Conservation (phyloP, 352 stramenopile species). For the Phytophthora foliorum region DNA sequence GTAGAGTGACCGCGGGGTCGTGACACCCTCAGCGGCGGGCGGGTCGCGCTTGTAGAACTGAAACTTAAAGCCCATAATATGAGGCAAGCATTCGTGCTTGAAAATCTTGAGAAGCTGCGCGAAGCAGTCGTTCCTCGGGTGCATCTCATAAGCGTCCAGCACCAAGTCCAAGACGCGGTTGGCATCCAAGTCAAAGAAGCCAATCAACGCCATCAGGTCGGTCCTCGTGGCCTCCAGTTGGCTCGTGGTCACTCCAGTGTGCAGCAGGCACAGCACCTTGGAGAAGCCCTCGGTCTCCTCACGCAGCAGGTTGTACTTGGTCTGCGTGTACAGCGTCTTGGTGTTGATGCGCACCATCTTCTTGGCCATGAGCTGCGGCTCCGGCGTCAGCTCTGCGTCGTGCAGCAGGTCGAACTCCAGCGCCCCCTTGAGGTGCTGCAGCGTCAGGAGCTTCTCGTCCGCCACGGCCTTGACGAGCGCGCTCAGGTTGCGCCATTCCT, state of each 20-base stretch:
- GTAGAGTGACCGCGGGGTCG: conserved; percentile 82
- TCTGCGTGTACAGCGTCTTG: conserved; percentile 94
- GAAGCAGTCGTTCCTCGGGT: conserved; percentile 85
- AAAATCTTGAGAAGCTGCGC: conserved; percentile 76
- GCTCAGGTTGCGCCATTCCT: conserved; percentile 77
- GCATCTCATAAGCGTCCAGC: conserved; percentile 94
- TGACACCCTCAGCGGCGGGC: conserved; percentile 39
- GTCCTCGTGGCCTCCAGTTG: conserved; percentile 77
- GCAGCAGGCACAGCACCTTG: conserved; percentile 91
- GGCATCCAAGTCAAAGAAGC: conserved; percentile 96
- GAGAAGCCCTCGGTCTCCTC: conserved; percentile 98
- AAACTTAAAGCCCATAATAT: conserved; percentile 96
- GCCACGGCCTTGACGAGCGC: conserved; percentile 69
- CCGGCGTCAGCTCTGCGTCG: conserved; percentile 56
- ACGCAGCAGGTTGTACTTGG: conserved; percentile 97
- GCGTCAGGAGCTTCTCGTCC: conserved; percentile 74
- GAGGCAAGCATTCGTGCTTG: conserved; percentile 82
- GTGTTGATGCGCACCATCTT: conserved; percentile 90
- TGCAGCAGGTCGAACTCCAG: conserved; percentile 86
- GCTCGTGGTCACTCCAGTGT: conserved; percentile 71
- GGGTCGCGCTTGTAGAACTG: conserved; percentile 85
- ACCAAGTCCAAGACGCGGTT: conserved; percentile 96
- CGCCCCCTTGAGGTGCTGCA: conserved; percentile 62
- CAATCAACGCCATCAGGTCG: conserved; percentile 82
- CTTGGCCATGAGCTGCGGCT: conserved; percentile 66